Base-by-base conservation (phyloP, 352 stramenopile genomes). In the Pythium brachiatum region DNA sequence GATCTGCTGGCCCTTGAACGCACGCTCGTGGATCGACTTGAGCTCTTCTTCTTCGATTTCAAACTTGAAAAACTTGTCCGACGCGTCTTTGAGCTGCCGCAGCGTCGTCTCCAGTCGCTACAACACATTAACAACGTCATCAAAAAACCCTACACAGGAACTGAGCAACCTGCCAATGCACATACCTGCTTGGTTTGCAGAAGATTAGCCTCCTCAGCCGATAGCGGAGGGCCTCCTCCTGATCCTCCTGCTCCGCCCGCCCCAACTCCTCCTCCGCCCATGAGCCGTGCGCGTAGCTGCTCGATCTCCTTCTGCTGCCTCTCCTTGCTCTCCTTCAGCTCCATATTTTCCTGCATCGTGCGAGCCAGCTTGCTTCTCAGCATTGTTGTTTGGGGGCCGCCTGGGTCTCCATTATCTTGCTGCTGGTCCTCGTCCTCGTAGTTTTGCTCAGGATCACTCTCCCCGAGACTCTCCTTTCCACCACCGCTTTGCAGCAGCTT, bases 41-140 rank as follows among this genome's bases (percentile, higher is more conserved):
- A 97, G 81, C 57, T 97, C 86, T 53, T 97, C 89, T 69, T 98
- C 90, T 69, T 97, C 91, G 46, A 98, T 96, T 63, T 98, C 90
- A 72, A 97, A 98, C 62, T 86, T 82, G 66, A 98, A 97, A 64
- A 98, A 98, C 13, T 80, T 74, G 57, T 94, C 81, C 0, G 80
- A 90, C 0, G 81, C 83, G 20, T 92, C 85, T 66, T 89, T 90
- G 3, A 94, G 64, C 51, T 91, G 85, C 18, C 65, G 66, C 27
- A 94, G 48, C 1, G 80, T 83, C 15, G 34, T 74, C 64, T 94
- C 81, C 29, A 94, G 63, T 72, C 87, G 77, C 83, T 90, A 64
- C 39, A 36, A 8, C 7, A 5, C 36, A 6, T 44, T 3, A 13
- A 44, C 7, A 44, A 21, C 8, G 25, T 41, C 21, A 59, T 31